Base-by-base conservation (phyloP, 176 grass and related monocot species). In the Saccharum spontaneum region DNA sequence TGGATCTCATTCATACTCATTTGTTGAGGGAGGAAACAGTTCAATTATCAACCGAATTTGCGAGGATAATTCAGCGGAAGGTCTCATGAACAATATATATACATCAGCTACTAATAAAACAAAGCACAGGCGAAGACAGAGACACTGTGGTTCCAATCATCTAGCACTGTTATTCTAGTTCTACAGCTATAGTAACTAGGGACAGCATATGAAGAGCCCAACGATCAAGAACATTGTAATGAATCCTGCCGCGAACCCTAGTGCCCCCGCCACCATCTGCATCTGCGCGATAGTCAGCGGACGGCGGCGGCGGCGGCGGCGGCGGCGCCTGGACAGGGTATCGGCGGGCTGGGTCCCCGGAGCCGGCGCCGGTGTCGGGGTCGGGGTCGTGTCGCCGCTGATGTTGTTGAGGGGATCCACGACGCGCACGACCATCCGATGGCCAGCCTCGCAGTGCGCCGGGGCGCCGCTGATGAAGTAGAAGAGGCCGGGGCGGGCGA, bases 361-460 rank as follows among this genome's bases (percentile, higher is more conserved):
- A 5, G 3, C 5, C 33, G 76, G 68, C 1, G 82, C 49, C 12
- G 79, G 41, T 14, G 71, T 30, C 1, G 50, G 50, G 1, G 50
- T 28, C 28, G 28, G 28, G 28, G 28, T 28, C 28, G 28, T 28
- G 28, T 28, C 74, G 6, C 10, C 74, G 18, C 17, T 6, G 70
- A 4, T 4, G 67, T 6, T 1, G 63, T 12, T 23, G 23, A 8
- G 9, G 24, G 8, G 2, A 61, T 73, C 41, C 22, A 16, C 69
- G 50, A 89, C 90, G n/a, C 80, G 80, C 8, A 92, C 75, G 62
- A 71, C 88, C 87, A 89, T 75, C 79, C 87, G 83, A 76, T 92
- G 68, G 1, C 90, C 90, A 3, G 80, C 79, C 73, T 38, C 33
- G 65, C 90, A 89, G 90, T 74, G 84, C 11, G 67, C 84, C 11